Evolutionary conservation across 495 filamentous ascomycete species (phyloP), one percentile per base, ranked within the genome.

Genomic region (Penicillium soppii): DNA sequence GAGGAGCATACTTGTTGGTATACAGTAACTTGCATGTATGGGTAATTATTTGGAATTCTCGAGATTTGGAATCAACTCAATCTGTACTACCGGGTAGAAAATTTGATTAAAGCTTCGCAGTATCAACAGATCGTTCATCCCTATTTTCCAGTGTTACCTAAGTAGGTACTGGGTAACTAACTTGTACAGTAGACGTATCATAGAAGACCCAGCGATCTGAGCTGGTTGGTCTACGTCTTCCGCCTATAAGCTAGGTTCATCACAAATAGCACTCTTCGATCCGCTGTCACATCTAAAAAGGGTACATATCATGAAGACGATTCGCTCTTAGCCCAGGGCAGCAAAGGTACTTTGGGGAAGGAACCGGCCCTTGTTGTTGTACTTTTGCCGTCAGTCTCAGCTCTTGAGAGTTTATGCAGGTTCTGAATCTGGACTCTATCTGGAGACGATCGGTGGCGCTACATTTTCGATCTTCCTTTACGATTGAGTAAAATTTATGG

Each of bases 201-300:
- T 50, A 22, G 26, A 43, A 39, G 9, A 22, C 13, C 7, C 23
- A 17, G 32, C 25, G 22, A 21, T 23, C 13, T 42, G 19, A 16
- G 17, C 16, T 52, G 52, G 56, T 56, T 59, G 59, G 55, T 27
- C 22, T n/a, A 9, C 4, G 4, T 23, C 32, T 38, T 38, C 25
- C 39, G 46, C 39, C 16, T 40, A 16, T 15, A 29, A 30, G 32
- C 13, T 27, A 47, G 42, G 30, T 45, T 23, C 36, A 50, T 52
- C 50, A 50, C 49, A 50, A 21, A 7, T 25, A 49, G 41, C 17
- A 50, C 10, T 50, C 27, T 13, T 22, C 22, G 50, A 51, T 52
- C 43, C 29, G 33, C 53, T 53, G 50, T 57, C 59, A 62, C 56
- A 54, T 47, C 27, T 56, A 20, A 47, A 25, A 27, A 17, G 33